These are phyloP conservation scores for Amoebophrya sp. DNA, from an alignment of 169 alveolate genomes.

Conservation along the genomic window DNA sequence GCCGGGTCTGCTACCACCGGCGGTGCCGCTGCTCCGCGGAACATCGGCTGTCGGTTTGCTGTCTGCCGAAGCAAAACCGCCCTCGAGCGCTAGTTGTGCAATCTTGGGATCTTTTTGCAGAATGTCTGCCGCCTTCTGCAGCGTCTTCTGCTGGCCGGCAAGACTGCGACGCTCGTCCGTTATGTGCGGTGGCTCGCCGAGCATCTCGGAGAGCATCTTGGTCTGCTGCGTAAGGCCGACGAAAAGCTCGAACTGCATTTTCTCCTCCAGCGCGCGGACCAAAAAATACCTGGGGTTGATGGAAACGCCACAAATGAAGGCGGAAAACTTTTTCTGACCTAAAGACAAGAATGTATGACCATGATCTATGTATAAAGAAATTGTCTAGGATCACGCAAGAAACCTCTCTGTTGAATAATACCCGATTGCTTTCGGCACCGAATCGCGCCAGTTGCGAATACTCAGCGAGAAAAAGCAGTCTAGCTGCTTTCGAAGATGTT, in stretches of 20 bases:
- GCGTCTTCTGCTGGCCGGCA: slow-evolving; percentile 38
- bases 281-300: neutral
- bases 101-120: slow-evolving; percentile 45
- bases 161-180: slow-evolving; percentile 44
- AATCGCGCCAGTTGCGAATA: neutral
- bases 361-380: too few species aligned
- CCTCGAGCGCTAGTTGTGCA: neutral
- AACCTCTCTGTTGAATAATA: neutral
- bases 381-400: too few species aligned
- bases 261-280: neutral
- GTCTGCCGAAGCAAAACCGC: neutral
- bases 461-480: slow-evolving; percentile 5
- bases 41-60: too few species aligned
- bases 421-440: neutral
- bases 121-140: slow-evolving; percentile 47
- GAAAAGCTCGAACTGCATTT: neutral
- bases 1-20: neutral
- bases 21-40: neutral
- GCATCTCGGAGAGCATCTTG: neutral
- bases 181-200: slow-evolving; percentile 44
- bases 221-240: slow-evolving; percentile 10
- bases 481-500: neutral
- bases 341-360: too few species aligned
- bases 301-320: too few species aligned
- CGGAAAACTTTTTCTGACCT: too few species aligned